Evolutionary conservation across 179 eudicot genomes (phyloP), one percentile per base, ranked within the genome.

Genomic region (Beta lomatogona): DNA sequence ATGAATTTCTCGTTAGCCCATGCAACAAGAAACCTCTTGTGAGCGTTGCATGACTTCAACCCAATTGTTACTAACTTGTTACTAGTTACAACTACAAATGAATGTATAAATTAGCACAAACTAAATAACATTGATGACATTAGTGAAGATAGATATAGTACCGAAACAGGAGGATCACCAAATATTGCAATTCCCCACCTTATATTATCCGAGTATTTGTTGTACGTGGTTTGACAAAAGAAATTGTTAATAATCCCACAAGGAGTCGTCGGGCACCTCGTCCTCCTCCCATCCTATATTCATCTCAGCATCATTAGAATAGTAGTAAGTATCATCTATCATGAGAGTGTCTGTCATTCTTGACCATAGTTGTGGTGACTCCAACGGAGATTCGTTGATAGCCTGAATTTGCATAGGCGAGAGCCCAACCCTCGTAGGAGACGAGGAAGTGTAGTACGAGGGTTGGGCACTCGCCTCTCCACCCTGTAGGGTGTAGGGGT

Each of bases 341-440:
- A 80, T 54, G 21, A 72, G 70, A 28, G 77, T 19, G 16, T 85
- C 84, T 31, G 78, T 36, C 83, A 81, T 61, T 0, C 53, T 85
- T 7, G 78, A 77, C 92, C 88, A 85, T 89, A 86, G 84, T 65
- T 83, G 84, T 4, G 89, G 91, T 2, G 91, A 87, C 9, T 89
- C 90, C 31, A 90, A 31, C 10, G 90, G 93, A 0, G 86, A 81
- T 21, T 90, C 90, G 14, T 90, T 85, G 13, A 90, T 87, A 6
- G 91, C 93, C 76, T 89, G 93, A 54, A 90, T 90, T 25, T 90
- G 87, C 76, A 82, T 80, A 4, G 88, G 83, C 41, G 90, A 81
- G 55, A 90, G 79, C 75, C 90, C 89, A 10, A 87, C 88, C 55
- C 82, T 88, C 18, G 76, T 61, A 2, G 68, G 71, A 28, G 77